Base-by-base conservation (phyloP, 139 green algal species). In the Chlorella sp. region DNA sequence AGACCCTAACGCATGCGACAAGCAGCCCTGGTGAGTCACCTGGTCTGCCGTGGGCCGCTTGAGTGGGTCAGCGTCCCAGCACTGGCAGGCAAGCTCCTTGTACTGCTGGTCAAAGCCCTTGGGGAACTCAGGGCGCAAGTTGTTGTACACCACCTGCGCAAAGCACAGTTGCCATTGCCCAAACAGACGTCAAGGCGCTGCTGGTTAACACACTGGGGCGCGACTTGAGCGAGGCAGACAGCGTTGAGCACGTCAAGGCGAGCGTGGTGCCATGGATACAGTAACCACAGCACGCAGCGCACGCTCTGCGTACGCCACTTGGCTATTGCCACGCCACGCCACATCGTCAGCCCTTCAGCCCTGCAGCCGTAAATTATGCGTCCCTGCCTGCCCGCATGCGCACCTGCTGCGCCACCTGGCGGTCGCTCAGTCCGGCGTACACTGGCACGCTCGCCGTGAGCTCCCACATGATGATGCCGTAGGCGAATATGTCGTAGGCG, bases 381-480 rank as follows among this genome's bases (percentile, higher is more conserved):
- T 10, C 59, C 22, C 22, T 30, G 14, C n/a, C n/a, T n/a, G n/a
- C n/a, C n/a, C n/a, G n/a, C n/a, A n/a, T n/a, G n/a, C n/a, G n/a
- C 26, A 64, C 59, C 67, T 72, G 67, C 67, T 72, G 67, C 42
- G 67, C 67, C 14, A 79, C 73, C 50, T 78, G 66, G 3, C 55
- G 32, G 59, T 62, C 60, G 27, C 32, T 64, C 32, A 61, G 35
- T 2, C 31, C 62, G 17, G 42, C 32, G 10, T 69, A 70, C 2
- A 76, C 71, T 17, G 42, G 42, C 10, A 55, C 42, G 17, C 10
- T 55, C 42, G 42, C 10, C 17, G 42, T 55, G 42, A 55, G 42
- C 42, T 55, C 42, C 69, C 75, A 77, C 70, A 75, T 77, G 61
- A 74, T 35, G 50, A 77, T 74, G 36, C 76, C 76, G 3, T 73